Conservation (phyloP, 768 basidiomycete genomes). For the Collybia mongolica region DNA sequence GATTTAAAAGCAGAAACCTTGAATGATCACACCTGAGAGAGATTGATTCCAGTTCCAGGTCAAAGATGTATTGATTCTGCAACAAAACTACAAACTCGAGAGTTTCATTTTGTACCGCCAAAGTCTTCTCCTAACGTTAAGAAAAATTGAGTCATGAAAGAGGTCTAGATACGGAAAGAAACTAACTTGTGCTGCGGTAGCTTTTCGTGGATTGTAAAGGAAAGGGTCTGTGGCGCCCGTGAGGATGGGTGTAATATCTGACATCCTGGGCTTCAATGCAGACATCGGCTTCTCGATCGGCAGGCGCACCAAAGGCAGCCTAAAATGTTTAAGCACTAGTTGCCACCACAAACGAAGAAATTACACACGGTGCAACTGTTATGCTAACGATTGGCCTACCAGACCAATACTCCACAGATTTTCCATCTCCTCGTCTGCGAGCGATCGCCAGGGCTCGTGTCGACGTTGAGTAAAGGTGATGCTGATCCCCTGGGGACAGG, state of each 20-base stretch:
- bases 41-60: constrained; percentile 82
- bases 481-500: constrained; percentile 76
- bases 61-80: constrained; percentile 92
- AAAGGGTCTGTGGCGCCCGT: constrained; percentile 75
- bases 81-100: constrained; percentile 82
- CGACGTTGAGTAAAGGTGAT: constrained; percentile 72
- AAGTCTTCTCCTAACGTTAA: constrained; percentile 46
- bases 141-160: constrained; percentile 1
- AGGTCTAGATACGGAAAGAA: neutral
- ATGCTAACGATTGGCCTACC: constrained; percentile 78
- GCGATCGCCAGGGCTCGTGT: constrained; percentile 72
- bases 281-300: constrained; percentile 74
- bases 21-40: constrained; percentile 63
- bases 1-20: constrained; percentile 5
- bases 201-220: constrained; percentile 86
- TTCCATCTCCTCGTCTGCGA: constrained; percentile 72
- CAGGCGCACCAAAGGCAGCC: constrained; percentile 67
- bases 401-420: constrained; percentile 84
- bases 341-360: constrained; percentile 2
- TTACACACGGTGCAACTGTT: constrained; percentile 68
- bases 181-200: constrained; percentile 55
- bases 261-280: constrained; percentile 39
- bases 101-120: constrained; percentile 80
- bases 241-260: constrained; percentile 46
- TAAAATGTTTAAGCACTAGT: constrained; percentile 25